Percentiles rank a stretch among this genome's conserved stretches.
Evolutionary conservation across 345 rosid genomes (phyloP).

Genomic region (Sonneratia alba): DNA sequence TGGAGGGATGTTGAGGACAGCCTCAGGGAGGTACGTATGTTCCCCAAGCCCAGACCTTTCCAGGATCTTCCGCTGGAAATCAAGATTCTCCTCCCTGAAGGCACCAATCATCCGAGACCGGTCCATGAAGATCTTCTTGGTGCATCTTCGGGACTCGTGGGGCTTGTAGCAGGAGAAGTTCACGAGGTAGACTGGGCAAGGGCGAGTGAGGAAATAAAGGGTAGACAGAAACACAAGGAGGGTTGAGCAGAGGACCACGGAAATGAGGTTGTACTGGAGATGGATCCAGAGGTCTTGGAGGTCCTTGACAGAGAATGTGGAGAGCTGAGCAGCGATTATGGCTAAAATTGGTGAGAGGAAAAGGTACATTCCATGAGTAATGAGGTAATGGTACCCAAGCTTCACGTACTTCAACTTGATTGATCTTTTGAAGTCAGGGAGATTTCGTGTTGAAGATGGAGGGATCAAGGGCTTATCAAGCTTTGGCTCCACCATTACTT

Average conservation of each 20-base stretch:
- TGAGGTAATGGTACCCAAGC: slow-evolving; percentile 2
- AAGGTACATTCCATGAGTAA: slow-evolving; percentile 4
- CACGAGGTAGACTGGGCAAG: slow-evolving; percentile 1
- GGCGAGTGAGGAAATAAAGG: slow-evolving; percentile 3
- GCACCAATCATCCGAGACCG: background rate
- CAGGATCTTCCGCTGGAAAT: slow-evolving; percentile 3
- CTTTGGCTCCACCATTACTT: background rate
- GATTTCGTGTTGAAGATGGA: background rate
- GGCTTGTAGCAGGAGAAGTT: slow-evolving; percentile 5
- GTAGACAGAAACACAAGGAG: background rate
- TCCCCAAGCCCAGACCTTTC: slow-evolving; percentile 5
- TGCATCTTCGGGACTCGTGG: background rate
- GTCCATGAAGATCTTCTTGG: slow-evolving; percentile 7
- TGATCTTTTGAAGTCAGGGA: slow-evolving; percentile 3
- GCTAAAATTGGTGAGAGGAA: background rate
- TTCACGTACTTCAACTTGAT: slow-evolving; percentile 1
- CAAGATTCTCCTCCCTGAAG: slow-evolving; percentile 1
- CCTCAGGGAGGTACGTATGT: background rate
- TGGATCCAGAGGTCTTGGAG: slow-evolving; percentile 2
- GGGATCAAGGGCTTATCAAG: background rate
- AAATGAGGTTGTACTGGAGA: slow-evolving; percentile 3
- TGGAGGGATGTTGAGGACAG: slow-evolving; percentile 1
- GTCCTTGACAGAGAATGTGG: background rate
- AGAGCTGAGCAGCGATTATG: background rate
- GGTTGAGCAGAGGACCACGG: slow-evolving; percentile 2